Conservation (phyloP, 345 rosid genomes). For the Dovyalis caffra region DNA sequence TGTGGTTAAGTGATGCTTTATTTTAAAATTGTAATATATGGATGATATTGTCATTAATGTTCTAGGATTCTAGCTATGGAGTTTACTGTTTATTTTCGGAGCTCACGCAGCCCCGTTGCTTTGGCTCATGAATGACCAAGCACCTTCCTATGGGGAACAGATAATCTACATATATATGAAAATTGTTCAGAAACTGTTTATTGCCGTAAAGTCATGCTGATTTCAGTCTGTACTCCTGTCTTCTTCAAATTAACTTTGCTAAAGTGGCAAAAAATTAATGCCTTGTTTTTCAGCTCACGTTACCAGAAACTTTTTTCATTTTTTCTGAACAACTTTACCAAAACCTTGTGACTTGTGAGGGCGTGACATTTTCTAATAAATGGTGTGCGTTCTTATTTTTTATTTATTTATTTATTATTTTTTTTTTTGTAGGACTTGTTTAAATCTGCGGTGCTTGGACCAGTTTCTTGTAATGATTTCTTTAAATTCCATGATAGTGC, state of each 20-base stretch:
- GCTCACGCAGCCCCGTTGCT: background rate
- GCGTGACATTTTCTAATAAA: too few species aligned
- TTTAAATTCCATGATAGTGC: too few species aligned
- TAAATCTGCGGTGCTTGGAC: too few species aligned
- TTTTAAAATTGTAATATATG: background rate
- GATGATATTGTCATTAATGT: background rate
- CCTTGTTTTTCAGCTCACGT: too few species aligned
- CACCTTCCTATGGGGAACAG: background rate
- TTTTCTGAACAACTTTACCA: too few species aligned
- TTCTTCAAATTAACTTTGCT: background rate
- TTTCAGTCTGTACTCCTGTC: background rate
- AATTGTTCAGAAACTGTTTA: background rate
- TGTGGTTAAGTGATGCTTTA: background rate
- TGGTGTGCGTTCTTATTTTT: too few species aligned
- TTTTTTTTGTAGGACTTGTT: too few species aligned
- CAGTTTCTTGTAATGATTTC: too few species aligned
- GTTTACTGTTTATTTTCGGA: background rate
- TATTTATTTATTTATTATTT: too few species aligned
- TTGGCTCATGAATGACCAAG: background rate
- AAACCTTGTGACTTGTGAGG: too few species aligned
- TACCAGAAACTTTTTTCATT: too few species aligned
- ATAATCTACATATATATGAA: background rate
- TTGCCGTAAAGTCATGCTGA: background rate
- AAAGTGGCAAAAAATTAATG: too few species aligned
- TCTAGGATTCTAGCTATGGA: background rate